These are phyloP conservation scores for Ustilago hordei DNA, from an alignment of 1,284 basidiomycete species.

Conservation along the genomic window DNA sequence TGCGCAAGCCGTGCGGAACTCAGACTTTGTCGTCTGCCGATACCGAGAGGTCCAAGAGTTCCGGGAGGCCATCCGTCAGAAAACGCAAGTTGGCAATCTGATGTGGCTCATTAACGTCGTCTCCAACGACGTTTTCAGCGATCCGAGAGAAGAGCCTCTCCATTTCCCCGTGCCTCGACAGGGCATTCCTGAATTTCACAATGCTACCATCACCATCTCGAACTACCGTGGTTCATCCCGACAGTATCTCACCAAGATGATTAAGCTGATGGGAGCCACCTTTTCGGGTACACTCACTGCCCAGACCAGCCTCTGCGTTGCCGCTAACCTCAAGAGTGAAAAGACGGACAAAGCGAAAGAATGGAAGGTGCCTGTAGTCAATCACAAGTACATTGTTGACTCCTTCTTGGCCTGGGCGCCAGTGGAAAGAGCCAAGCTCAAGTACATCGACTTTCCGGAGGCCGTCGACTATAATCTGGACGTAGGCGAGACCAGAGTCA, in stretches of 20 bases:
- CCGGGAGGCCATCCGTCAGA: constrained; percentile 76
- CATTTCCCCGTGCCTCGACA: constrained; percentile 75
- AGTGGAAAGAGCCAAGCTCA: constrained; percentile 39
- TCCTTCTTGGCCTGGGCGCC: constrained; percentile 74
- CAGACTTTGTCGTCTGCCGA: constrained; percentile 79
- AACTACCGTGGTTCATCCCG: constrained; percentile 86
- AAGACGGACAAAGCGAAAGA: constrained; percentile 80
- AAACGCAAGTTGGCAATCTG: constrained; percentile 80
- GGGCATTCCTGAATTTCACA: constrained; percentile 68
- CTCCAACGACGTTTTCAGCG: constrained; percentile 75
- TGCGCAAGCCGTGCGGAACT: constrained; percentile 64
- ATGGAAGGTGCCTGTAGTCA: constrained; percentile 87
- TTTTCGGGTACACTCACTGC: constrained; percentile 82
- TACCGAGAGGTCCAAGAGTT: constrained; percentile 79
- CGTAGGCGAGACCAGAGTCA: constrained; percentile 34
- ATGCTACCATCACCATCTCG: constrained; percentile 82
- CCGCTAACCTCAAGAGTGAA: constrained; percentile 81
- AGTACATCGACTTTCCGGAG: constrained; percentile 47
- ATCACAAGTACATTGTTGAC: constrained; percentile 89
- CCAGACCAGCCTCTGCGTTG: constrained; percentile 80
- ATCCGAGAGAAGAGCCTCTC: constrained; percentile 77
- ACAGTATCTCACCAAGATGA: constrained; percentile 86
- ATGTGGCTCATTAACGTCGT: constrained; percentile 85
- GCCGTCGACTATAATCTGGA: constrained; percentile 36
- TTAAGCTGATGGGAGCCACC: constrained; percentile 79